phyloP scores from a whole-genome alignment of 2,329 filamentous ascomycete species.

The Cordyceps cateniannulata region DNA sequence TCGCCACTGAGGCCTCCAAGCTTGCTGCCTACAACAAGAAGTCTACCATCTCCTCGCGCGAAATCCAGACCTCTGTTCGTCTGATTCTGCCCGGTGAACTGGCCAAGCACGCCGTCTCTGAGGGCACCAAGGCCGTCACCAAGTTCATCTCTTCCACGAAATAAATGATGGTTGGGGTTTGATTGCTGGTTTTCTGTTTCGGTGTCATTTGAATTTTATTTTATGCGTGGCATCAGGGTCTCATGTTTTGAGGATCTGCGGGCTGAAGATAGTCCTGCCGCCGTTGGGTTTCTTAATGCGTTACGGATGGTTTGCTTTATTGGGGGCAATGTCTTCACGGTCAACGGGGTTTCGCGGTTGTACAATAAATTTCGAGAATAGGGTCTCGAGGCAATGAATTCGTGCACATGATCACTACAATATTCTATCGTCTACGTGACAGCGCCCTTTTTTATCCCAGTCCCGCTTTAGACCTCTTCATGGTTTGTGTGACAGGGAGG shows the following conservation, averaged over 20 bases:
- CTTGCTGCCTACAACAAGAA: slow-evolving; percentile 99
- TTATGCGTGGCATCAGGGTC: slow-evolving; percentile 51
- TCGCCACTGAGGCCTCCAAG: slow-evolving; percentile 98
- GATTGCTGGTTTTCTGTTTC: slow-evolving; percentile 52
- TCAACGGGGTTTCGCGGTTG: slow-evolving; percentile 65
- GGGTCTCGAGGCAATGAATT: slow-evolving; percentile 57
- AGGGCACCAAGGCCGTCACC: slow-evolving; percentile 99
- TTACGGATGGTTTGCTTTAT: slow-evolving; percentile 64
- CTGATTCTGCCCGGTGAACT: slow-evolving; percentile 97
- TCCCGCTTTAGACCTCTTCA: slow-evolving; percentile 81
- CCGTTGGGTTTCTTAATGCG: slow-evolving; percentile 59
- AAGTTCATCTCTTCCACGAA: slow-evolving; percentile 99
- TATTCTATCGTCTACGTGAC: slow-evolving; percentile 19
- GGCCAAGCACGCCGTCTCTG: slow-evolving; percentile 98
- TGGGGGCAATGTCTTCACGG: slow-evolving; percentile 65
- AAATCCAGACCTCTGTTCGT: slow-evolving; percentile 98
- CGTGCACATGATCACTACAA: slow-evolving; percentile 45
- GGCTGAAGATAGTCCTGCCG: slow-evolving; percentile 22
- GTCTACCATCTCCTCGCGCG: slow-evolving; percentile 97
- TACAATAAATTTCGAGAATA: slow-evolving; percentile 64
- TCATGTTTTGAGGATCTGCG: slow-evolving; percentile 49
- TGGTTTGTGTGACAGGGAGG: slow-evolving; percentile 76
- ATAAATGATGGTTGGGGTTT: slow-evolving; percentile 55
- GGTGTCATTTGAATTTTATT: slow-evolving; percentile 35
- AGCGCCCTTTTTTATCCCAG: slow-evolving; percentile 54